Evolutionary conservation across 1,139 yeast genomes (phyloP).

Genomic region (Kazachstania sp.): DNA sequence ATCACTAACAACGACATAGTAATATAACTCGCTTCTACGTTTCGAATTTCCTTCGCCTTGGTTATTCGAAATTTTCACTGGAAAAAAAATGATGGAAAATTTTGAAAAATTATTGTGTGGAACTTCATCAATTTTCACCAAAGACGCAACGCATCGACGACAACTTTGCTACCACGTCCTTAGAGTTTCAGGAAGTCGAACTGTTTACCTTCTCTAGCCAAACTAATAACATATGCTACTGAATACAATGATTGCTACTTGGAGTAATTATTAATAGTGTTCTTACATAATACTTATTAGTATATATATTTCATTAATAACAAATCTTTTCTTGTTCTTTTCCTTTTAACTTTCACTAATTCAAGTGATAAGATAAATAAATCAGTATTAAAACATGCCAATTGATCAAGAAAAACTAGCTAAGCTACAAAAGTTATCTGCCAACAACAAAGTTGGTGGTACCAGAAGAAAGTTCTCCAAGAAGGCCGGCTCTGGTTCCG

Average conservation of each 20-base stretch:
- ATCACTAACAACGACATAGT: neutral
- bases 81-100: neutral
- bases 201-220: too few relatives aligned
- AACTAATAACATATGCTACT: too few relatives aligned
- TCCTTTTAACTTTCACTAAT: neutral
- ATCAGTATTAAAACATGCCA: constrained; percentile 42
- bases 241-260: too few relatives aligned
- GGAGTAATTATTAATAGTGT: too few relatives aligned
- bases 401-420: constrained; percentile 86
- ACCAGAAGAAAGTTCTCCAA: constrained; percentile 74
- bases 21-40: too few relatives aligned
- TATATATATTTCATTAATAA: too few relatives aligned
- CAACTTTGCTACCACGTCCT: neutral
- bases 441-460: constrained; percentile 79
- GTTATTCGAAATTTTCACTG: neutral
- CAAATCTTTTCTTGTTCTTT: too few relatives aligned
- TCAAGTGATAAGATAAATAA: neutral
- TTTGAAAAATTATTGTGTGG: neutral
- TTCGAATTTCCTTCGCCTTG: too few relatives aligned
- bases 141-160: neutral
- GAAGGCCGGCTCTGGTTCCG: constrained; percentile 35
- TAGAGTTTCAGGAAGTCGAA: too few relatives aligned
- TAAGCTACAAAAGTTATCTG: constrained; percentile 65
- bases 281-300: too few relatives aligned
- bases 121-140: neutral